Evolutionary conservation across 1,284 basidiomycete genomes (phyloP).

Genomic region (Taiwanofungus camphoratus): DNA sequence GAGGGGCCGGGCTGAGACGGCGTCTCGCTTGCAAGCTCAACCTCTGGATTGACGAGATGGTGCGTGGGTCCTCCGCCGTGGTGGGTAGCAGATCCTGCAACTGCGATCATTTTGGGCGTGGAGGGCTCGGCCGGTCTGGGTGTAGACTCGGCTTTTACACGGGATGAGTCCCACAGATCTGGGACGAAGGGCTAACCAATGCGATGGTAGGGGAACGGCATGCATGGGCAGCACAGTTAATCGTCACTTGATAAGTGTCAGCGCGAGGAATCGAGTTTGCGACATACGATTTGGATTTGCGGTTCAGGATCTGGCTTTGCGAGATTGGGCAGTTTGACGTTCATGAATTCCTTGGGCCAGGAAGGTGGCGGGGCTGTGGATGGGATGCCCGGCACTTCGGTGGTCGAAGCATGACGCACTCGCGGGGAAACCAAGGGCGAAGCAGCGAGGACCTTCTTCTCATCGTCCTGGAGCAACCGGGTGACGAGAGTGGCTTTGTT

Average conservation of each 20-base stretch:
- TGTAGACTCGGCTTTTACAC: conserved; percentile 29
- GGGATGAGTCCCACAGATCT: conserved; percentile 65
- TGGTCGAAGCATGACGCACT: conserved; percentile 31
- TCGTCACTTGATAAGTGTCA: conserved; percentile 8
- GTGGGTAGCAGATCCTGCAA: conserved; percentile 61
- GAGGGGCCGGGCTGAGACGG: conserved; percentile 10
- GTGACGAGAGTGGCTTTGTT: conserved; percentile 53
- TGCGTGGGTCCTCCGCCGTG: conserved; percentile 61
- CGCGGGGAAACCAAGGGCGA: conserved; percentile 15
- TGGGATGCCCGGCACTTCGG: conserved; percentile 26
- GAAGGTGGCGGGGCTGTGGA: conserved; percentile 18
- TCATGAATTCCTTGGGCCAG: conserved; percentile 32
- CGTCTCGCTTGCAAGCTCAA: conserved; percentile 4
- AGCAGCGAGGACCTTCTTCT: conserved; percentile 19
- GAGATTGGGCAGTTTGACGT: conserved; percentile 53
- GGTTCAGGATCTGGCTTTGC: conserved; percentile 36
- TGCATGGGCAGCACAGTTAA: neutral
- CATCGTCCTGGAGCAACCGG: conserved; percentile 49
- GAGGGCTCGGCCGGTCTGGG: conserved; percentile 24
- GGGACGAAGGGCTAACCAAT: conserved; percentile 74
- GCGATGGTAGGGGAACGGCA: neutral
- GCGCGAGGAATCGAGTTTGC: conserved; percentile 1
- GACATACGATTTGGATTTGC: conserved; percentile 57
- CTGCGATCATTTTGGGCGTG: conserved; percentile 66
- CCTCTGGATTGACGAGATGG: conserved; percentile 31